phyloP scores from a whole-genome alignment of 768 basidiomycete genomes.

The Podaxis pistillaris region DNA sequence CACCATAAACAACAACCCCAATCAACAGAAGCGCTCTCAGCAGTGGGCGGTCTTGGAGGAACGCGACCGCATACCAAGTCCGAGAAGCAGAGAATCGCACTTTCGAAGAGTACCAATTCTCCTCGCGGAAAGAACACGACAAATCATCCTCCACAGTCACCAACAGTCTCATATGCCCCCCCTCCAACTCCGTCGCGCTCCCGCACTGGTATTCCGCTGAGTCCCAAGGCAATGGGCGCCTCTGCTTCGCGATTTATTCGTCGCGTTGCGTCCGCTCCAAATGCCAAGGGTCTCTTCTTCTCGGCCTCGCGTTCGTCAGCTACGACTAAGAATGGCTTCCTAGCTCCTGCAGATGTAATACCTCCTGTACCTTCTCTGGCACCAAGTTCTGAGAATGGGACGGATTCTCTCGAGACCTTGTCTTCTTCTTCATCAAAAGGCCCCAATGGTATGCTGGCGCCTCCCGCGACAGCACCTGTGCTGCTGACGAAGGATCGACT shows the following conservation, averaged over 20 bases:
- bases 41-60: conserved; percentile 28
- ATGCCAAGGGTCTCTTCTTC: conserved; percentile 87
- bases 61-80: conserved; percentile 38
- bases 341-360: conserved; percentile 65
- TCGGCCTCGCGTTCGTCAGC: conserved; percentile 54
- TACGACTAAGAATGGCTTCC: conserved; percentile 73
- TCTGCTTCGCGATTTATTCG: conserved; percentile 88
- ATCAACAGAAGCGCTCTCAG: conserved; percentile 40
- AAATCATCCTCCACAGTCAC: conserved; percentile 48
- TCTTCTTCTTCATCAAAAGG: conserved; percentile 75
- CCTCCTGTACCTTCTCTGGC: conserved; percentile 54
- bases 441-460: conserved; percentile 40
- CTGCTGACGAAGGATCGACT: conserved; percentile 39
- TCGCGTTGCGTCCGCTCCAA: conserved; percentile 94
- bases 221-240: conserved; percentile 67
- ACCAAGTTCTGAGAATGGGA: conserved; percentile 55
- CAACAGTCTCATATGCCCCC: conserved; percentile 23
- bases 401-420: conserved; percentile 73
- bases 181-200: conserved; percentile 43
- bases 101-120: conserved; percentile 25
- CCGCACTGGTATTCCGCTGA: conserved; percentile 53
- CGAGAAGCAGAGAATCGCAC: conserved; percentile 37
- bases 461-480: conserved; percentile 34
- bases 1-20: conserved; percentile 30
- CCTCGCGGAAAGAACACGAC: conserved; percentile 36